Percentiles rank a stretch among this genome's conserved stretches.
Evolutionary conservation across 169 alveolate species (phyloP).

Genomic region (Babesia divergens): DNA sequence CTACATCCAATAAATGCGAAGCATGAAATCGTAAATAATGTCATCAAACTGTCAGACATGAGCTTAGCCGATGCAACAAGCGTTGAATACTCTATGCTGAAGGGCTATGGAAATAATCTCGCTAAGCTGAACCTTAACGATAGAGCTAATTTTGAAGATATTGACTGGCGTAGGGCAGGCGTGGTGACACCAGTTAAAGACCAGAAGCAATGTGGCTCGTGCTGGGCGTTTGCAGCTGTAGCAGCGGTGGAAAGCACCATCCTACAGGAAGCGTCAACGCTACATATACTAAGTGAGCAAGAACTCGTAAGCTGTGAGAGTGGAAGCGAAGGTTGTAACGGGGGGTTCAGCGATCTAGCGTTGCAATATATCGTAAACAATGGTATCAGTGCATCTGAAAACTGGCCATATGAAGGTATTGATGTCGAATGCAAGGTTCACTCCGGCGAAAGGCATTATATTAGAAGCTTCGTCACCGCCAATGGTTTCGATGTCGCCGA

Average conservation of each 20-base stretch:
- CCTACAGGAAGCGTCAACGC: not conserved
- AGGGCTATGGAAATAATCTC: not conserved
- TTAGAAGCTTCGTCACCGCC: slow-evolving; percentile 9
- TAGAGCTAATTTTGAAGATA: not conserved
- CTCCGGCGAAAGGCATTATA: slow-evolving; percentile 3
- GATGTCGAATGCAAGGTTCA: slow-evolving; percentile 36
- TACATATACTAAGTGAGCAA: slow-evolving; percentile 78
- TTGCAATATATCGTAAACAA: slow-evolving; percentile 70
- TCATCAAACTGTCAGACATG: not conserved
- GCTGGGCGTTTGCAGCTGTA: slow-evolving; percentile 85
- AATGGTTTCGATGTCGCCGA: slow-evolving; percentile 59
- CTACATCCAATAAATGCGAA: not conserved
- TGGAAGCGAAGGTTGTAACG: slow-evolving; percentile 78
- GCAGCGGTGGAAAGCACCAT: slow-evolving; percentile 57
- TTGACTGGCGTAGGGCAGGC: slow-evolving; percentile 72
- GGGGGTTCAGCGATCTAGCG: slow-evolving; percentile 82
- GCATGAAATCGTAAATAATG: not conserved
- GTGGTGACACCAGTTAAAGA: slow-evolving; percentile 78
- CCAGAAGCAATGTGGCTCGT: slow-evolving; percentile 79
- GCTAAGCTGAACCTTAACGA: not conserved
- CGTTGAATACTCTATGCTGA: not conserved
- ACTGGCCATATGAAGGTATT: slow-evolving; percentile 75
- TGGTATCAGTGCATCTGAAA: slow-evolving; percentile 71
- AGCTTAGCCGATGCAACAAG: not conserved
- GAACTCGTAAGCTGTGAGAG: slow-evolving; percentile 83